Evolutionary conservation across 441 rosid genomes (phyloP).

Genomic region (Pelargonium cotyledonis): DNA sequence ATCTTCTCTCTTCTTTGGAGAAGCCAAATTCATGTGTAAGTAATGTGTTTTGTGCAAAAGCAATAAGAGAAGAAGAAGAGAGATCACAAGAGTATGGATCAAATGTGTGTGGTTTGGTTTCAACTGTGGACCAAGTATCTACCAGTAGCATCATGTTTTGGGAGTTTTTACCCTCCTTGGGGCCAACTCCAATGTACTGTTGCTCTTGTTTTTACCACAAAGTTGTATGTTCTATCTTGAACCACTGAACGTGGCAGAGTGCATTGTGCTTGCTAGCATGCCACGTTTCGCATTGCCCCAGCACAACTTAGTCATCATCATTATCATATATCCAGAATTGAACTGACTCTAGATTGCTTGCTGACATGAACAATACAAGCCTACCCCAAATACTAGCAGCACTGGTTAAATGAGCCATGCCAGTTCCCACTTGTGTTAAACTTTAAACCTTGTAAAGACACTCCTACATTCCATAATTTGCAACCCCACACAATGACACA

Average conservation of each 20-base stretch:
- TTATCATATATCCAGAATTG: background rate
- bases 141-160: no score
- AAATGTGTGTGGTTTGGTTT: background rate
- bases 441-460: no score
- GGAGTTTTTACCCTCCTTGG: no score
- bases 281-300: slow-evolving; percentile 26
- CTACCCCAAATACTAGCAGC: no score
- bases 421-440: no score
- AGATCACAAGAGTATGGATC: background rate
- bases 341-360: background rate
- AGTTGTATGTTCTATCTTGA: background rate
- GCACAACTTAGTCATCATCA: slow-evolving; percentile 11
- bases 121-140: no score
- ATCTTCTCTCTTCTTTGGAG: background rate
- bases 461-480: no score
- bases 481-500: no score
- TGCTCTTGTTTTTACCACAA: background rate
- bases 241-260: slow-evolving; percentile 19
- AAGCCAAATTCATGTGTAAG: slow-evolving; percentile 5
- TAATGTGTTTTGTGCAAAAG: background rate
- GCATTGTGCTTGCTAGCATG: slow-evolving; percentile 21
- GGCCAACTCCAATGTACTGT: background rate
- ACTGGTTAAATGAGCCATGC: no score
- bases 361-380: no score
- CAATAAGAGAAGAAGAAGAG: background rate